Conservation (phyloP, 345 rosid genomes). For the Lepidium aucheri region DNA sequence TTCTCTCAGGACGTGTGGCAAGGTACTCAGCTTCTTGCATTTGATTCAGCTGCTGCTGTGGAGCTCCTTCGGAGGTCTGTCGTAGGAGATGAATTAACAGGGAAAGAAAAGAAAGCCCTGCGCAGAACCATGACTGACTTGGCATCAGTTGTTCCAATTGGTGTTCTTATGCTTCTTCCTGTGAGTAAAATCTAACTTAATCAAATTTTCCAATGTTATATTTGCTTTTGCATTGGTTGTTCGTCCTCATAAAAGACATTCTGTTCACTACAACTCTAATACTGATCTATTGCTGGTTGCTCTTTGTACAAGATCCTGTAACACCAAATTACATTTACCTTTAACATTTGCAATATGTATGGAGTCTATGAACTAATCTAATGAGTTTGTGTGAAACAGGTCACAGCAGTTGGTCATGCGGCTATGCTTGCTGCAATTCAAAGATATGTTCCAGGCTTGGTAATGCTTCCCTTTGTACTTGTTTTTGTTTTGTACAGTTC, state of each 20-base stretch:
- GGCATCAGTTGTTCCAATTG: slow-evolving; percentile 92
- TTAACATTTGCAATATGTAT: not conserved
- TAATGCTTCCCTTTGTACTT: slow-evolving; percentile 17
- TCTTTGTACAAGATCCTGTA: not conserved
- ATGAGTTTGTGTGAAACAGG: slow-evolving; percentile 34
- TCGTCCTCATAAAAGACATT: not conserved
- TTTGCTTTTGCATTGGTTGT: not conserved
- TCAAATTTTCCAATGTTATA: not conserved
- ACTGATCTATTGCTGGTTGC: not conserved
- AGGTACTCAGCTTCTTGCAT: slow-evolving; percentile 94
- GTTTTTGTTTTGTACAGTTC: not conserved
- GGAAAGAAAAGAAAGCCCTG: slow-evolving; percentile 76
- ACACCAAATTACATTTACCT: not conserved
- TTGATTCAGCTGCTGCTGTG: slow-evolving; percentile 82
- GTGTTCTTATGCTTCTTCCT: slow-evolving; percentile 94
- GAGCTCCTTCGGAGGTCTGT: slow-evolving; percentile 63
- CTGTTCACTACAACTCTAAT: not conserved
- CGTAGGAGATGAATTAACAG: slow-evolving; percentile 83
- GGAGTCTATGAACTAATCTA: slow-evolving; percentile 5
- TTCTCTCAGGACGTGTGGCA: slow-evolving; percentile 80
- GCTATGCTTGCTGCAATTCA: slow-evolving; percentile 96
- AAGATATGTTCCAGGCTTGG: slow-evolving; percentile 83
- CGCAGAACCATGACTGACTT: slow-evolving; percentile 78
- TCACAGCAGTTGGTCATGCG: slow-evolving; percentile 96
- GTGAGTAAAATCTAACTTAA: slow-evolving; percentile 39